A percentile compares a stretch with the other conserved stretches of the same genome.
Evolutionary conservation across 805 yeast species (phyloP).

Genomic region (Lachancea fermentati): DNA sequence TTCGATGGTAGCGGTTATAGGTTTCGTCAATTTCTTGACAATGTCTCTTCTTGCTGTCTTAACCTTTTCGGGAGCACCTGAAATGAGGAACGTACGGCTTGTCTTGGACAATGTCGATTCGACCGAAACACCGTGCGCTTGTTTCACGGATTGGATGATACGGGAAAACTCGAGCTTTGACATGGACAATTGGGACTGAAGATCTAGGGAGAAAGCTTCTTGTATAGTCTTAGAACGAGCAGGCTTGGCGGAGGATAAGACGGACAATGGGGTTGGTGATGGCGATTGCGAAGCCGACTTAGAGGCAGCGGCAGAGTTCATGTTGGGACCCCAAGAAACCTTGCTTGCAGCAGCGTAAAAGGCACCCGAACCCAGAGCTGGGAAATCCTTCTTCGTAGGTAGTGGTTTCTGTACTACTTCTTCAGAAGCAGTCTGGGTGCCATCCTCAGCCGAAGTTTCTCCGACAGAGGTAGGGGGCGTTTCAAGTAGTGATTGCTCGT

Average conservation of each 20-base stretch:
- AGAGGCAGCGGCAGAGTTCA: constrained; percentile 37
- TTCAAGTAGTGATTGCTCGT: constrained; percentile 12
- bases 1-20: constrained; percentile 51
- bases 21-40: constrained; percentile 70
- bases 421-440: constrained; percentile 7
- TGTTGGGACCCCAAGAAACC: constrained; percentile 42
- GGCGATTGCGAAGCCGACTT: constrained; percentile 18
- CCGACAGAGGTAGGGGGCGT: constrained; percentile 18
- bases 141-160: constrained; percentile 57
- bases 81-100: constrained; percentile 75
- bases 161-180: constrained; percentile 63
- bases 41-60: constrained; percentile 68
- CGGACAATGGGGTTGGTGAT: constrained; percentile 17
- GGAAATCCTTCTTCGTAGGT: constrained; percentile 46
- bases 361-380: constrained; percentile 53
- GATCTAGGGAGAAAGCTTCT: constrained; percentile 71
- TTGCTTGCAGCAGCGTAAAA: constrained; percentile 22
- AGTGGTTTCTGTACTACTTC: constrained; percentile 16
- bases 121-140: constrained; percentile 51
- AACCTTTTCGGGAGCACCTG: constrained; percentile 66
- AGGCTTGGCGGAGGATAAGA: constrained; percentile 33
- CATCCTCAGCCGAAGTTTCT: constrained; percentile 1
- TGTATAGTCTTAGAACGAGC: constrained; percentile 59
- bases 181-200: constrained; percentile 60
- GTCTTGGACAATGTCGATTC: constrained; percentile 80